Evolutionary conservation across 169 alveolate genomes (phyloP).

Genomic region (Theileria parva): DNA sequence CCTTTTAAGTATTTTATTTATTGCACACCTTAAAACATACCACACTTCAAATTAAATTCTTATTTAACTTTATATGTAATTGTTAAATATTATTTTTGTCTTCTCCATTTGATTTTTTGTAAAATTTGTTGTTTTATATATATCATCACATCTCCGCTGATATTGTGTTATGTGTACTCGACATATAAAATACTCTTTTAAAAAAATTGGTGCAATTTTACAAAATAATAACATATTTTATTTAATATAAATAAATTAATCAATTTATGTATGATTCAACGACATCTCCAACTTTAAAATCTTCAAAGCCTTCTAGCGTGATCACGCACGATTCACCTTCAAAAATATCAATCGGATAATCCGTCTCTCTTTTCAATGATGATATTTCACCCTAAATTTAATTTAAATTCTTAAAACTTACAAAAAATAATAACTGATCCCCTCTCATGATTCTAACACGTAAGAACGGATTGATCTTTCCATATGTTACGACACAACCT

Average conservation of each 20-base stretch:
- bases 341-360: conserved; percentile 13
- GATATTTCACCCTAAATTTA: conserved; percentile 41
- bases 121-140: too few relatives aligned
- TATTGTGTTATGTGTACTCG: too few relatives aligned
- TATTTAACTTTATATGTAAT: too few relatives aligned
- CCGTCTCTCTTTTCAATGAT: conserved; percentile 57
- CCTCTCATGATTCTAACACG: conserved; percentile 46
- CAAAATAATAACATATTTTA: not conserved
- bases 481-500: conserved; percentile 57
- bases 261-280: conserved; percentile 52
- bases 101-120: too few relatives aligned
- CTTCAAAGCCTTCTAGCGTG: conserved; percentile 55
- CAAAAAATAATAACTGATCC: conserved; percentile 38
- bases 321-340: conserved; percentile 65
- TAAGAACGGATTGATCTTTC: conserved; percentile 28
- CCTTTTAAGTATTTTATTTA: not conserved
- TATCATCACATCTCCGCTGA: too few relatives aligned
- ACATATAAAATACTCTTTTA: too few relatives aligned
- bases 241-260: not conserved
- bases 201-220: not conserved
- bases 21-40: not conserved
- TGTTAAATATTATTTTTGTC: too few relatives aligned
- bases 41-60: too few relatives aligned
- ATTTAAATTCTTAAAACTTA: not conserved
- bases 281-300: conserved; percentile 52